These are phyloP conservation scores for Jamesozyma lodderae DNA, from an alignment of 805 yeast genomes.

Conservation along the genomic window DNA sequence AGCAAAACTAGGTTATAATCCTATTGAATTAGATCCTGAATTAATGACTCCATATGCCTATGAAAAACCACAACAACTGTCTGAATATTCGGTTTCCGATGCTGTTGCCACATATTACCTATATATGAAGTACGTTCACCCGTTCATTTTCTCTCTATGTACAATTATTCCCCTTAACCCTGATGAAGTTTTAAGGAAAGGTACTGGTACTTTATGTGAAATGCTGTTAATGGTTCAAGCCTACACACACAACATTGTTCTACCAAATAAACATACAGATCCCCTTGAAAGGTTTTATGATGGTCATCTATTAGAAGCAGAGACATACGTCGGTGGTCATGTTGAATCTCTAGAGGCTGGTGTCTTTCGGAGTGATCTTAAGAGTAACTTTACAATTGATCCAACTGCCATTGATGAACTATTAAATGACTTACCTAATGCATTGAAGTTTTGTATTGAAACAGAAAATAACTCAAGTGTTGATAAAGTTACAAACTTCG, in stretches of 20 bases:
- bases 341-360: slow-evolving; percentile 98
- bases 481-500: slow-evolving; percentile 74
- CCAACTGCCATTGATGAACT: slow-evolving; percentile 77
- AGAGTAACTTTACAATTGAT: slow-evolving; percentile 66
- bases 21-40: slow-evolving; percentile 94
- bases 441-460: slow-evolving; percentile 73
- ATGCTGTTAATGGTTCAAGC: slow-evolving; percentile 97
- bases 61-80: slow-evolving; percentile 81
- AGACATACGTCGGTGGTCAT: slow-evolving; percentile 98
- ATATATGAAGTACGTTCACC: slow-evolving; percentile 94
- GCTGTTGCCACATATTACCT: slow-evolving; percentile 97
- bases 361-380: slow-evolving; percentile 84
- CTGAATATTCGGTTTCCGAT: slow-evolving; percentile 98
- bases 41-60: slow-evolving; percentile 96
- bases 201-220: slow-evolving; percentile 97
- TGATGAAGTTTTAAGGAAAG: slow-evolving; percentile 90
- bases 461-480: slow-evolving; percentile 67
- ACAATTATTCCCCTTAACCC: slow-evolving; percentile 94
- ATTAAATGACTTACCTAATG: slow-evolving; percentile 58
- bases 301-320: slow-evolving; percentile 89
- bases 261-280: slow-evolving; percentile 91
- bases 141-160: slow-evolving; percentile 90
- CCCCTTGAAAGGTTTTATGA: slow-evolving; percentile 92
- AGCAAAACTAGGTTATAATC: slow-evolving; percentile 90
- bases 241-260: slow-evolving; percentile 58